phyloP scores from a whole-genome alignment of 2,329 filamentous ascomycete species.

The Microsporum canis region DNA sequence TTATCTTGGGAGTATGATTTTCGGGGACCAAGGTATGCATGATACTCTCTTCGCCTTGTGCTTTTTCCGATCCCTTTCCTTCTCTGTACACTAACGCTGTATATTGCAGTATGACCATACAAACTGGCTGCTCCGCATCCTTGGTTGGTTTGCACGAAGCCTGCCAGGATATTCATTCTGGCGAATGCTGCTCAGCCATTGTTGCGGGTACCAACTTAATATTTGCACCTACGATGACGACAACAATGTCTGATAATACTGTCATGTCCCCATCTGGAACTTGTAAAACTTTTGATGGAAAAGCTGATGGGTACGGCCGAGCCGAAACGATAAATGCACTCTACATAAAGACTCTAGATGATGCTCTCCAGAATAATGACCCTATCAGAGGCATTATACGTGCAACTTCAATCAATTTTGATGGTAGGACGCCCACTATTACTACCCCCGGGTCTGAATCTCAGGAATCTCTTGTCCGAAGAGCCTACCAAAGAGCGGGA shows the following conservation, averaged over 20 bases:
- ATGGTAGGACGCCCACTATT: slow-evolving; percentile 20
- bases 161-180: slow-evolving; percentile 4
- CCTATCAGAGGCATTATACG: slow-evolving; percentile 28
- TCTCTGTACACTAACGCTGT: background rate
- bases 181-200: slow-evolving; percentile 13
- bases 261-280: slow-evolving; percentile 27
- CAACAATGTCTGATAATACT: slow-evolving; percentile 25
- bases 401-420: slow-evolving; percentile 20
- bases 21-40: slow-evolving; percentile 16
- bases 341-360: slow-evolving; percentile 21
- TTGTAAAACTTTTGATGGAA: slow-evolving; percentile 24
- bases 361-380: slow-evolving; percentile 25
- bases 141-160: slow-evolving; percentile 8
- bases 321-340: slow-evolving; percentile 29
- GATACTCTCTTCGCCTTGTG: too few relatives aligned
- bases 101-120: slow-evolving; percentile 6
- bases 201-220: background rate
- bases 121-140: slow-evolving; percentile 10
- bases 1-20: slow-evolving; percentile 19
- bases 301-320: slow-evolving; percentile 26
- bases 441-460: slow-evolving; percentile 15
- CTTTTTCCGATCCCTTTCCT: background rate
- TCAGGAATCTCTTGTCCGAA: slow-evolving; percentile 23
- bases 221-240: background rate
- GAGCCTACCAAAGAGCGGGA: slow-evolving; percentile 22